Percentiles rank a stretch among this genome's conserved stretches.
phyloP scores from a whole-genome alignment of 2,329 filamentous ascomycete species.

The Curvularia verruculosa region DNA sequence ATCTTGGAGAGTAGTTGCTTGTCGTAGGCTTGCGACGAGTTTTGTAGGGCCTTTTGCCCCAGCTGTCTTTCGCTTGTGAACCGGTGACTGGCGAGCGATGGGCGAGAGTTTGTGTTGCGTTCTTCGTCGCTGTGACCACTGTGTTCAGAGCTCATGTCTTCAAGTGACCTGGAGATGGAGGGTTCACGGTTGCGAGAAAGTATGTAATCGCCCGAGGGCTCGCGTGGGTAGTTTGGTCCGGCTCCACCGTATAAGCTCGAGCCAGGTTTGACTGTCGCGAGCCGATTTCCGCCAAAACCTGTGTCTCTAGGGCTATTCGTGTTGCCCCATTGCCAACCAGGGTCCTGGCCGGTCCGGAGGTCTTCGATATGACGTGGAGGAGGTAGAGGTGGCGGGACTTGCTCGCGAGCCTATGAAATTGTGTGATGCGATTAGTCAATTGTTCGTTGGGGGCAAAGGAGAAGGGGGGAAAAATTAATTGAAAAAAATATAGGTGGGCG shows the following conservation, averaged over 20 bases:
- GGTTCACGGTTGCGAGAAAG: constrained; percentile 47
- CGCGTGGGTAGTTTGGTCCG: constrained; percentile 28
- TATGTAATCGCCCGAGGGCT: constrained; percentile 38
- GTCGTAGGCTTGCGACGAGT: constrained; percentile 67
- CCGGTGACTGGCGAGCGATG: constrained; percentile 51
- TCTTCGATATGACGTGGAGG: constrained; percentile 66
- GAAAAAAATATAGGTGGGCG: background rate
- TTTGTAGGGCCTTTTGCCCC: constrained; percentile 62
- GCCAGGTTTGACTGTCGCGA: constrained; percentile 54
- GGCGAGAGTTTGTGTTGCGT: constrained; percentile 41
- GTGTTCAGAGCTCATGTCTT: constrained; percentile 46
- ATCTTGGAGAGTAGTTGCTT: constrained; percentile 67
- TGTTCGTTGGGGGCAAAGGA: background rate
- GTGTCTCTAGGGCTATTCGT: constrained; percentile 58
- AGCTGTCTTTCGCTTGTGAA: constrained; percentile 66
- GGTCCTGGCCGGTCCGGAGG: constrained; percentile 63
- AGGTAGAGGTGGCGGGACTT: constrained; percentile 68
- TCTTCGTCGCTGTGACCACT: constrained; percentile 48
- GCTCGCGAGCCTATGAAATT: constrained; percentile 51
- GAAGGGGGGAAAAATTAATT: background rate
- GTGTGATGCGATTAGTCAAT: constrained; percentile 8
- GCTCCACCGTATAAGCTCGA: constrained; percentile 53
- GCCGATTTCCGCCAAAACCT: constrained; percentile 55
- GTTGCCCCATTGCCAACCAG: constrained; percentile 69
- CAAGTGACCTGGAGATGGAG: constrained; percentile 46